Conservation (phyloP, 306 rosid genomes). For the Vigna hirtella region DNA sequence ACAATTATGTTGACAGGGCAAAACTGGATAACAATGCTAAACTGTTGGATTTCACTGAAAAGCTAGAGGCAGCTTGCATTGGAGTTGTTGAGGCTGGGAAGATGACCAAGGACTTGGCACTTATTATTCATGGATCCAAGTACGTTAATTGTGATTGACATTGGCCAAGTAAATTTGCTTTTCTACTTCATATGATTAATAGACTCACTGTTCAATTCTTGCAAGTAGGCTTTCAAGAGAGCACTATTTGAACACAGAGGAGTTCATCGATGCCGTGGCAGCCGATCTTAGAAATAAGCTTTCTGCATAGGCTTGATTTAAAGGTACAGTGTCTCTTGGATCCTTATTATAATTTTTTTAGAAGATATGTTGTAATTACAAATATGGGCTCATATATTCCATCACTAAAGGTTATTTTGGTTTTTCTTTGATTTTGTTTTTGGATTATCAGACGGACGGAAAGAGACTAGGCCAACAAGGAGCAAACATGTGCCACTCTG, state of each 20-base stretch:
- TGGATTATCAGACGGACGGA: constrained; percentile 38
- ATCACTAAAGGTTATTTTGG: not conserved
- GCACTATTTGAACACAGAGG: constrained; percentile 86
- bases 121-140: constrained; percentile 89
- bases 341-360: not conserved
- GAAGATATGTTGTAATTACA: not conserved
- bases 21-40: constrained; percentile 79
- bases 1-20: constrained; percentile 62
- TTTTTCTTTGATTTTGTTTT: not conserved
- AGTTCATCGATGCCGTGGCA: constrained; percentile 94
- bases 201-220: constrained; percentile 9
- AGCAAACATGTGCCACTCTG: not conserved
- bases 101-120: constrained; percentile 99
- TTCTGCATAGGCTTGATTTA: constrained; percentile 52
- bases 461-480: constrained; percentile 3
- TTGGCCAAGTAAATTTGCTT: constrained; percentile 8
- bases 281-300: constrained; percentile 67
- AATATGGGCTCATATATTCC: not conserved
- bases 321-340: constrained; percentile 16
- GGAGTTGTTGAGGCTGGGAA: constrained; percentile 88
- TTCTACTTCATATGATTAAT: constrained; percentile 21
- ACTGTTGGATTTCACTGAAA: constrained; percentile 78
- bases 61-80: constrained; percentile 88
- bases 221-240: constrained; percentile 76
- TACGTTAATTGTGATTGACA: constrained; percentile 43